Percentiles rank a stretch among this genome's conserved stretches.
Conservation (phyloP, 257 asterid genomes). For the Solanum verrucosum region DNA sequence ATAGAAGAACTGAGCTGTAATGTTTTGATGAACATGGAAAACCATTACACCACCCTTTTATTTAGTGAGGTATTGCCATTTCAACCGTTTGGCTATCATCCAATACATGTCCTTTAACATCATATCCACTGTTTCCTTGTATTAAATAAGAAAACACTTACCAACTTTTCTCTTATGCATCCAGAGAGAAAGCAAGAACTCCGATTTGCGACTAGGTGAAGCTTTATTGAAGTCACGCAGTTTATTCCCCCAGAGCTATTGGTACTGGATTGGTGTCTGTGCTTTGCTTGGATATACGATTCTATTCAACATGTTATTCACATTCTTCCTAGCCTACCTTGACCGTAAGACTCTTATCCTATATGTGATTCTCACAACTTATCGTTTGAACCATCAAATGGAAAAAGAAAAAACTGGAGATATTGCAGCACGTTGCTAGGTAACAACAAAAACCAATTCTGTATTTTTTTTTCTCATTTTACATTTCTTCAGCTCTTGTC, state of each 20-base stretch:
- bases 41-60: not conserved
- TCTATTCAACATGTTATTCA: constrained; percentile 73
- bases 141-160: not conserved
- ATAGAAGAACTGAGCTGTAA: not conserved
- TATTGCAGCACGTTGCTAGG: not conserved
- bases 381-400: not conserved
- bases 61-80: not conserved
- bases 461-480: not conserved
- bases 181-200: constrained; percentile 51
- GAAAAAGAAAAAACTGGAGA: not conserved
- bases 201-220: constrained; percentile 57
- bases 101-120: not conserved
- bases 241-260: constrained; percentile 69
- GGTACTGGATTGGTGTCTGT: constrained; percentile 97
- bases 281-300: constrained; percentile 77
- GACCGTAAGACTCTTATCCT: constrained; percentile 52
- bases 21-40: not conserved
- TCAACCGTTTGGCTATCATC: not conserved
- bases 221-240: constrained; percentile 78
- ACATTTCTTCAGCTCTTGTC: constrained; percentile 51
- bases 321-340: constrained; percentile 62
- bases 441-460: not conserved
- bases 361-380: constrained; percentile 2
- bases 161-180: constrained; percentile 17
- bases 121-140: not conserved